Percentiles rank a stretch among this genome's conserved stretches.
Evolutionary conservation across 2,329 filamentous ascomycete genomes (phyloP).

Genomic region (Coniosporium tulheliwenetii): DNA sequence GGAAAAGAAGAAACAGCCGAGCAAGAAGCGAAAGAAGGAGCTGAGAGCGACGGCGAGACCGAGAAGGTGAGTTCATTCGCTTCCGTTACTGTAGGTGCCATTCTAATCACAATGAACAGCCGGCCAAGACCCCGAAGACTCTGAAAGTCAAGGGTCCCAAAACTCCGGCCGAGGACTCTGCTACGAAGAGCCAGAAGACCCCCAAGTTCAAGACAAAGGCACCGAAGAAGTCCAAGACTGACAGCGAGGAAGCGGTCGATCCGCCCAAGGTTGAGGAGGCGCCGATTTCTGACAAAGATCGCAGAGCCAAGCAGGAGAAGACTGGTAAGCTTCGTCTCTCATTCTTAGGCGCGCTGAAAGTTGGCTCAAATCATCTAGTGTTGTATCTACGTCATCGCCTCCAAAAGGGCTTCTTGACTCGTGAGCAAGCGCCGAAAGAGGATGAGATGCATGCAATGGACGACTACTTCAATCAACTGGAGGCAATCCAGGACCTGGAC

Average conservation of each 20-base stretch:
- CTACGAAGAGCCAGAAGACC: slow-evolving; percentile 20
- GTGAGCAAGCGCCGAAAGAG: slow-evolving; percentile 72
- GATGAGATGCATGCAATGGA: slow-evolving; percentile 70
- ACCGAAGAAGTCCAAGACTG: slow-evolving; percentile 34
- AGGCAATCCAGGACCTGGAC: slow-evolving; percentile 67
- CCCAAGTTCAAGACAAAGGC: slow-evolving; percentile 44
- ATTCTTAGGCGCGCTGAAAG: not conserved
- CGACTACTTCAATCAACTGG: slow-evolving; percentile 64
- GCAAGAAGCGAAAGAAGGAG: slow-evolving; percentile 73
- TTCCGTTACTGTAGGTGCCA: not conserved
- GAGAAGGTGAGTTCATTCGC: slow-evolving; percentile 31
- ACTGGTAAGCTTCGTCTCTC: slow-evolving; percentile 23
- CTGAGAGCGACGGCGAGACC: slow-evolving; percentile 53
- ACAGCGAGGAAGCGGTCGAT: slow-evolving; percentile 39
- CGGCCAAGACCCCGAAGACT: slow-evolving; percentile 34
- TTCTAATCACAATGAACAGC: slow-evolving; percentile 18
- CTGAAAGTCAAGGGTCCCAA: slow-evolving; percentile 28
- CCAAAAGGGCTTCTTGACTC: slow-evolving; percentile 80
- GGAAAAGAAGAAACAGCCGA: slow-evolving; percentile 37
- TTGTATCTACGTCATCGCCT: slow-evolving; percentile 87
- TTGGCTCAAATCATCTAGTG: slow-evolving; percentile 31
- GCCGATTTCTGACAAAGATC: slow-evolving; percentile 37
- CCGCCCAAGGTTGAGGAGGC: slow-evolving; percentile 33
- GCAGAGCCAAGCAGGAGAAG: slow-evolving; percentile 42
- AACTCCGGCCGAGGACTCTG: slow-evolving; percentile 13